Evolutionary conservation across 2,329 filamentous ascomycete species (phyloP).

Genomic region (Sclerotinia spermophila): DNA sequence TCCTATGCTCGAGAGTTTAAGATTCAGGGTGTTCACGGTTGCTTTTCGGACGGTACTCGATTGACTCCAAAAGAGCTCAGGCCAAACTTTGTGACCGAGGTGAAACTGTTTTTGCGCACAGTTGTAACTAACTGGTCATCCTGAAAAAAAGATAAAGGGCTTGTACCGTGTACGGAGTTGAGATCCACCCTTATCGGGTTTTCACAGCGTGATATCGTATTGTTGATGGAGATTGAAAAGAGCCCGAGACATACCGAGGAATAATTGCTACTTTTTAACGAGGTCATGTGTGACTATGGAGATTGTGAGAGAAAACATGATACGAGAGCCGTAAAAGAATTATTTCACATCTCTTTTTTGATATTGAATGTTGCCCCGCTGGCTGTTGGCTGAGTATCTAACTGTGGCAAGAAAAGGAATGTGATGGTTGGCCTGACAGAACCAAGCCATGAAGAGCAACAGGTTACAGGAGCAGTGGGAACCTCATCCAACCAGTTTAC

Average conservation of each 20-base stretch:
- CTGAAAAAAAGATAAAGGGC: not conserved
- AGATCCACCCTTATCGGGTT: constrained; percentile 10
- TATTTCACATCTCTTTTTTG: not conserved
- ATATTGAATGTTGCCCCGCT: not conserved
- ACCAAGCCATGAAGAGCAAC: not conserved
- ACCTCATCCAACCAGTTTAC: not conserved
- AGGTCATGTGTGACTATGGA: not conserved
- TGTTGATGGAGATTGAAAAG: not conserved
- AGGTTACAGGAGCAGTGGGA: not conserved
- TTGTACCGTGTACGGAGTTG: not conserved
- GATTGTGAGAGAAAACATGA: not conserved
- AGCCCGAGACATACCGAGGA: constrained; percentile 7
- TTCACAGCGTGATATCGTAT: not conserved
- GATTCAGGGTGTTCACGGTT: not conserved
- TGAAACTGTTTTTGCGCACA: constrained; percentile 1
- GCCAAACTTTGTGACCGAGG: constrained; percentile 1
- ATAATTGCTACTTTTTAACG: not conserved
- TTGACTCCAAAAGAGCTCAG: not conserved
- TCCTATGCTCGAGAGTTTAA: not conserved
- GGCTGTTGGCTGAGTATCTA: not conserved
- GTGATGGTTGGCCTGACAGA: not conserved
- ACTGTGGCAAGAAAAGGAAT: not conserved
- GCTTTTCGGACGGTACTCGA: not conserved
- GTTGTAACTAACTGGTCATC: not conserved
- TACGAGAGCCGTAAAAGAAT: not conserved